Evolutionary conservation across 495 filamentous ascomycete genomes (phyloP), one percentile per base, ranked within the genome.

Genomic region (Astrocystis sublimbata): DNA sequence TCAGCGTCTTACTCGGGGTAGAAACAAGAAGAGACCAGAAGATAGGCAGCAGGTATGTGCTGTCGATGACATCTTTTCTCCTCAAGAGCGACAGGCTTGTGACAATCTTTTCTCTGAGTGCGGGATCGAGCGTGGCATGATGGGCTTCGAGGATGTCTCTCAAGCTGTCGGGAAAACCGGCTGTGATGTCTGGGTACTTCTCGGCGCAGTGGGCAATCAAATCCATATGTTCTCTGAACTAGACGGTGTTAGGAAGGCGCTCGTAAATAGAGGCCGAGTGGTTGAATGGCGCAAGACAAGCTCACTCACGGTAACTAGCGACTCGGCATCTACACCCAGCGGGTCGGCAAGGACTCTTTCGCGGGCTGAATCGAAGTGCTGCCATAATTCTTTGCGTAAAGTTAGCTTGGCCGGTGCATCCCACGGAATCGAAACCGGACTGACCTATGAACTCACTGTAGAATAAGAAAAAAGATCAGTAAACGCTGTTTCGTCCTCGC

Each of bases 61-160:
- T 96, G 71, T 97, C 89, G 52, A 98, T 85, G 23, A 97, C 82
- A 21, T 96, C 92, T 75, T 98, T 98, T 69, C 93, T 91, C 52
- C 90, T 83, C 56, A 98, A 74, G 36, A 99, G 79, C 23, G 93
- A 89, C 65, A 99, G 78, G 71, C 91, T 96, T 31, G 92, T 91
- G 1, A 98, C 93, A 58, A 98, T 83, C 81, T 98, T 98, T 69
- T 97, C 96, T 9, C 96, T 82, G 54, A 98, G 74, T 36, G 97
- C 92, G 19, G 83, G 76, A 68, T 93, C 87, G 21, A 99, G 79
- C 2, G 86, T 81, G 26, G 86, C 83, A 79, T 98, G 93, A 72
- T 98, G 90, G 35, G 87, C 79, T 53, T 83, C 84, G 41, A 99
- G 76, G 63, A 98, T 85, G 38, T 88, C 81, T 61, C 89, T 90